Conservation (phyloP, 202 grass and related monocot species). For the Saccharum hybrid region DNA sequence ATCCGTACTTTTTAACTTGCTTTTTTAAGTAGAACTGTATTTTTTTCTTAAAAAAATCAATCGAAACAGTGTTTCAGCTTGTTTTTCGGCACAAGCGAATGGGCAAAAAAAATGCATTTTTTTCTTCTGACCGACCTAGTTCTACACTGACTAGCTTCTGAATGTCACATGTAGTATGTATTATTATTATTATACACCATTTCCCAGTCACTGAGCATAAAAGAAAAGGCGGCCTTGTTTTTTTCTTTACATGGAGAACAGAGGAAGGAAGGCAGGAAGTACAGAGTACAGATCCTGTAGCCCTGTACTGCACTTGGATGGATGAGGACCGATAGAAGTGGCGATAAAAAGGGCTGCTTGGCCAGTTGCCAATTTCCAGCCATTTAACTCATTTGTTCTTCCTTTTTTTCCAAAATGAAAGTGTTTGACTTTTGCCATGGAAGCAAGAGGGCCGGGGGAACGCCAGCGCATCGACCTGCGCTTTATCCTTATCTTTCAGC, state of each 20-base stretch:
- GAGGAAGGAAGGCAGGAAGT: conserved; percentile 33
- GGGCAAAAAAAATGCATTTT: too few relatives aligned
- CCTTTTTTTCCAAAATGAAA: background rate
- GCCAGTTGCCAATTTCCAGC: conserved; percentile 36
- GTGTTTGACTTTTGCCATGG: conserved; percentile 43
- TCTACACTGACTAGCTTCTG: background rate
- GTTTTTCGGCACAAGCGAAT: too few relatives aligned
- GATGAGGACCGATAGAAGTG: too few relatives aligned
- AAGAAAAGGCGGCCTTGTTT: conserved; percentile 5
- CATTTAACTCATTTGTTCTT: background rate
- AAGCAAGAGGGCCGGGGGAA: conserved; percentile 10
- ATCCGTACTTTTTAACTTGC: too few relatives aligned
- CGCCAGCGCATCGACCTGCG: conserved; percentile 41
- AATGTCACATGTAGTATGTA: background rate
- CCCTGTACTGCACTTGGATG: too few relatives aligned
- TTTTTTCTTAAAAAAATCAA: too few relatives aligned
- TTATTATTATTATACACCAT: background rate
- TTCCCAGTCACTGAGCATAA: background rate
- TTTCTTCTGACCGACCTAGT: background rate
- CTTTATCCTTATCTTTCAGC: conserved; percentile 54
- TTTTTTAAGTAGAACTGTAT: background rate
- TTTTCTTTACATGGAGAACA: conserved; percentile 29
- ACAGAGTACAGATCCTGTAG: background rate
- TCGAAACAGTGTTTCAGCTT: too few relatives aligned
- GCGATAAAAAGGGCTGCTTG: background rate